These are phyloP conservation scores for Trichoderma citrinoviride DNA, from an alignment of 2,329 filamentous ascomycete genomes.

Conservation along the genomic window DNA sequence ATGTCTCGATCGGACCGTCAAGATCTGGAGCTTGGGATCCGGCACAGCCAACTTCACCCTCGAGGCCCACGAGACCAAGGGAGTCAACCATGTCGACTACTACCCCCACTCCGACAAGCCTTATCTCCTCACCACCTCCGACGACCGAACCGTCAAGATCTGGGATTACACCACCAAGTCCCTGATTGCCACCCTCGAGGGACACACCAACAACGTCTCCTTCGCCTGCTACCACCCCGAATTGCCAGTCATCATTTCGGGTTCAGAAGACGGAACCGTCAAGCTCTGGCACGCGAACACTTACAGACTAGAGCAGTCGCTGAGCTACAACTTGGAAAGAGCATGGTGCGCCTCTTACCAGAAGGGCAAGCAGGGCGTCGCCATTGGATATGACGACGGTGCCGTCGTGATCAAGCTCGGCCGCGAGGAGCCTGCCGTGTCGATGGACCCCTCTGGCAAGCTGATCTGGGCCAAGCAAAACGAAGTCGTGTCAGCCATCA, in stretches of 20 bases:
- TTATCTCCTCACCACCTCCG: conserved; percentile 93
- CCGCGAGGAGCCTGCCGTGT: conserved; percentile 93
- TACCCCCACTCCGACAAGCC: conserved; percentile 71
- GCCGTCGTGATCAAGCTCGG: conserved; percentile 98
- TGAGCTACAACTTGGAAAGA: conserved; percentile 93
- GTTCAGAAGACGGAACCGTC: conserved; percentile 94
- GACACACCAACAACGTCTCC: conserved; percentile 96
- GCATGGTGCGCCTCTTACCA: conserved; percentile 98
- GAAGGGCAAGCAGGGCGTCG: conserved; percentile 88
- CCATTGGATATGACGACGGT: conserved; percentile 95
- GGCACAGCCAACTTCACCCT: conserved; percentile 94
- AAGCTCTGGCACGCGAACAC: conserved; percentile 99
- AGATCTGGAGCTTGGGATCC: conserved; percentile 95
- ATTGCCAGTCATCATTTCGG: conserved; percentile 93
- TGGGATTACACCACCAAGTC: conserved; percentile 99
- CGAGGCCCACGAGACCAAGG: conserved; percentile 95
- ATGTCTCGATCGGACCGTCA: conserved; percentile 93
- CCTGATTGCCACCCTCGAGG: conserved; percentile 91
- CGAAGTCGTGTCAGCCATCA: conserved; percentile 90
- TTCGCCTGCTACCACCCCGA: conserved; percentile 98
- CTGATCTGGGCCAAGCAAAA: conserved; percentile 94
- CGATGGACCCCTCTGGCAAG: conserved; percentile 95
- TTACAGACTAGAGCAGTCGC: conserved; percentile 89
- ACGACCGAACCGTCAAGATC: conserved; percentile 94
- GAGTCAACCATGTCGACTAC: conserved; percentile 97